These are phyloP conservation scores for Trichoderma endophyticum DNA, from an alignment of 2,329 filamentous ascomycete species.

Conservation along the genomic window DNA sequence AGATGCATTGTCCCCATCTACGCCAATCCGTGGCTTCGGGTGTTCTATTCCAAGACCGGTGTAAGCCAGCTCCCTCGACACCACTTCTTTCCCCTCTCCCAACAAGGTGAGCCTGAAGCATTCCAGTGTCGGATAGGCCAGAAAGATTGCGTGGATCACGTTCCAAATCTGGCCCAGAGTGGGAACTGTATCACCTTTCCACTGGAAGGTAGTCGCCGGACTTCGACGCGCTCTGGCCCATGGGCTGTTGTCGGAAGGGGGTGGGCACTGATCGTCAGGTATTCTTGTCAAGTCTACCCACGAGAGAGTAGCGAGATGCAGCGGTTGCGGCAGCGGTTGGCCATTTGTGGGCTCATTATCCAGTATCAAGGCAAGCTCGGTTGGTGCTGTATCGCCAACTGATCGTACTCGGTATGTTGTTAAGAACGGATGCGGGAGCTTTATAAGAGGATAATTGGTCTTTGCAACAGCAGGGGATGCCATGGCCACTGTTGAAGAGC, in stretches of 20 bases:
- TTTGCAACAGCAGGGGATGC: neutral
- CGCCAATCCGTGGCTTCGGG: constrained; percentile 33
- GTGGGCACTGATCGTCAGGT: constrained; percentile 1
- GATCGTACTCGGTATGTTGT: constrained; percentile 19
- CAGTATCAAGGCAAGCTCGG: constrained; percentile 24
- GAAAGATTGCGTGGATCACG: constrained; percentile 47
- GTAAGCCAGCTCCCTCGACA: constrained; percentile 37
- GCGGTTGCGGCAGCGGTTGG: constrained; percentile 22
- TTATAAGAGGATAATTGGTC: neutral
- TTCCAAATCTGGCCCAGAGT: constrained; percentile 49
- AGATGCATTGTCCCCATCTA: neutral
- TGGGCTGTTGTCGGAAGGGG: constrained; percentile 35
- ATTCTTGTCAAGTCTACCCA: constrained; percentile 21
- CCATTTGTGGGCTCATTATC: constrained; percentile 22
- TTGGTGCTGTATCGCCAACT: constrained; percentile 24
- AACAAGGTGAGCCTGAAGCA: constrained; percentile 25
- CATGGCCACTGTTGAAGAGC: neutral
- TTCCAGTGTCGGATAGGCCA: constrained; percentile 22
- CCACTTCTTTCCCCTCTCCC: constrained; percentile 22
- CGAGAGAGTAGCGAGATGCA: constrained; percentile 24
- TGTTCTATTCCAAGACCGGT: constrained; percentile 39
- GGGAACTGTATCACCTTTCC: constrained; percentile 37
- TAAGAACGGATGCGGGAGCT: constrained; percentile 24
- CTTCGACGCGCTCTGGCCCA: constrained; percentile 50
- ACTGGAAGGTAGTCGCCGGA: constrained; percentile 41